Conservation (phyloP, 768 basidiomycete species). For the Melanogaster broomeanus region DNA sequence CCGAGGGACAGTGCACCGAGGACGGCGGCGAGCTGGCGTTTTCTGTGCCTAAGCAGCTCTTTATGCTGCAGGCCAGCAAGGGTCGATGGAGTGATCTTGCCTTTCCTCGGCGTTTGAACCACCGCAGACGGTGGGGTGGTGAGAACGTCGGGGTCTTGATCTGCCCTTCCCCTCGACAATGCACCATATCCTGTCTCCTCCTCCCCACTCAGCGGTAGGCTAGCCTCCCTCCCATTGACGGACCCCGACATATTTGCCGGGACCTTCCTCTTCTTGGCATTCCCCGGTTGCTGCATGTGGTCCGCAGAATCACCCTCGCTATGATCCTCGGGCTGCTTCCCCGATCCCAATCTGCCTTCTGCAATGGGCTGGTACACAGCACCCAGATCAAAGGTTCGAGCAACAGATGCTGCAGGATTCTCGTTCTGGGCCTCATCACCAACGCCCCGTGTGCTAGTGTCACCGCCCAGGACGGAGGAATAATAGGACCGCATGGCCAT, state of each 20-base stretch:
- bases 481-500: constrained; percentile 67
- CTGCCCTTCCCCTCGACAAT: constrained; percentile 25
- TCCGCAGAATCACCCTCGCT: constrained; percentile 66
- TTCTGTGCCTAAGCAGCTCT: constrained; percentile 66
- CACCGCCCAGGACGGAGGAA: constrained; percentile 53
- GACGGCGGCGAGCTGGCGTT: constrained; percentile 69
- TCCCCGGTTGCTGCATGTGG: constrained; percentile 74
- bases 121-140: constrained; percentile 18
- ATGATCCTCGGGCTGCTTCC: constrained; percentile 51
- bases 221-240: constrained; percentile 43
- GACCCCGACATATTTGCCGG: constrained; percentile 58
- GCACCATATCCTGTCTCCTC: constrained; percentile 39
- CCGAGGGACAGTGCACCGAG: constrained; percentile 66
- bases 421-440: constrained; percentile 16
- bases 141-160: constrained; percentile 25
- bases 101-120: constrained; percentile 29
- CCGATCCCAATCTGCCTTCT: constrained; percentile 22
- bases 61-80: constrained; percentile 75
- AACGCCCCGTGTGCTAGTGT: constrained; percentile 37
- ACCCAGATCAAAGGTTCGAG: constrained; percentile 30
- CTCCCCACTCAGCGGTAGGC: constrained; percentile 43
- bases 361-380: constrained; percentile 26
- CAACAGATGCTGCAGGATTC: constrained; percentile 19
- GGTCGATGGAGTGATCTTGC: constrained; percentile 59
- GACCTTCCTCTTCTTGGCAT: constrained; percentile 88